A percentile compares a stretch with the other conserved stretches of the same genome.
phyloP scores from a whole-genome alignment of 441 rosid genomes.

The Pelargonium cotyledonis region DNA sequence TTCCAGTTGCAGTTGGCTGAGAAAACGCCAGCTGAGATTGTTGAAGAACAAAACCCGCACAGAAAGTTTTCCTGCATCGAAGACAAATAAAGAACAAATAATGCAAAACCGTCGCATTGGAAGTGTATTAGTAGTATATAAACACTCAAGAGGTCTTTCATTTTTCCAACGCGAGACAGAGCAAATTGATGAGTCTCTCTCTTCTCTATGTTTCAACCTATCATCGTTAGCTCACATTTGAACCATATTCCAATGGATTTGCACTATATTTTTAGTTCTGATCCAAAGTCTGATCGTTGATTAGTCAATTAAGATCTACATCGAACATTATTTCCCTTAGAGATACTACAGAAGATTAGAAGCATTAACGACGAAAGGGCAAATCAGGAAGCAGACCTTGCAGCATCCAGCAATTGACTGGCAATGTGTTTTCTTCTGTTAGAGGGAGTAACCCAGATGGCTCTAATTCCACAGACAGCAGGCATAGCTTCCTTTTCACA shows the following conservation, averaged over 20 bases:
- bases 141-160: too few relatives aligned
- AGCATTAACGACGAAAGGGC: too few relatives aligned
- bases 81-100: background rate
- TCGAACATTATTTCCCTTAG: too few relatives aligned
- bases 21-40: slow-evolving; percentile 66
- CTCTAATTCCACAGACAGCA: slow-evolving; percentile 74
- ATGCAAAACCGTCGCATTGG: background rate
- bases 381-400: slow-evolving; percentile 37
- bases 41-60: slow-evolving; percentile 34
- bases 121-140: background rate
- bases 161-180: too few relatives aligned
- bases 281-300: too few relatives aligned
- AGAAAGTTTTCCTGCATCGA: slow-evolving; percentile 58
- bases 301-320: too few relatives aligned
- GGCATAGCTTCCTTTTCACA: slow-evolving; percentile 50
- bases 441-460: slow-evolving; percentile 78
- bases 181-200: too few relatives aligned
- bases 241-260: too few relatives aligned
- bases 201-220: too few relatives aligned
- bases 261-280: too few relatives aligned
- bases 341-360: too few relatives aligned
- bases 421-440: slow-evolving; percentile 78
- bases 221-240: too few relatives aligned
- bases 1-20: slow-evolving; percentile 62
- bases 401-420: slow-evolving; percentile 55